Conservation (phyloP, 352 stramenopile genomes). For the Phytophthora vignae region DNA sequence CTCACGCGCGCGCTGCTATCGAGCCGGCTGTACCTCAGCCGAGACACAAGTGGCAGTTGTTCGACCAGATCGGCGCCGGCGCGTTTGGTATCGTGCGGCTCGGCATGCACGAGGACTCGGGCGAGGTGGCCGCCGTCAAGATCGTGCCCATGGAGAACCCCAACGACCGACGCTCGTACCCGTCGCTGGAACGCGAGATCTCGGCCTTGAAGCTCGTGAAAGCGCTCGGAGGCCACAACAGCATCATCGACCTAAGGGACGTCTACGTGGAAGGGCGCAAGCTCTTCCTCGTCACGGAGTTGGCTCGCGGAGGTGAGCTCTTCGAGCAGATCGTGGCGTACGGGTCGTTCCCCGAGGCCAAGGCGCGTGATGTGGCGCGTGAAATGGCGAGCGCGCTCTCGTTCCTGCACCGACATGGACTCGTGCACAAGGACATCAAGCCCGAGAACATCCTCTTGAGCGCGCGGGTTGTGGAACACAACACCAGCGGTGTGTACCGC, state of each 20-base stretch:
- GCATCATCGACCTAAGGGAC: conserved; percentile 87
- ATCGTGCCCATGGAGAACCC: conserved; percentile 52
- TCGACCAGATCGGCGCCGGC: conserved; percentile 75
- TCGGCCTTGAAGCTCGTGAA: conserved; percentile 77
- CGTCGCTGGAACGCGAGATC: conserved; percentile 74
- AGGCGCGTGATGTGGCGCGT: conserved; percentile 51
- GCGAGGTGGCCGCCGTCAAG: conserved; percentile 80
- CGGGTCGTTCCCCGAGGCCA: conserved; percentile 66
- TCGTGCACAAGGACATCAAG: conserved; percentile 88
- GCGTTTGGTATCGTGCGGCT: conserved; percentile 78
- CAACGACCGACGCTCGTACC: conserved; percentile 49
- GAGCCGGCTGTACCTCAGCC: conserved; percentile 25
- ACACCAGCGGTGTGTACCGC: conserved; percentile 17
- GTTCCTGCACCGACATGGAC: conserved; percentile 74
- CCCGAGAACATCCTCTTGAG: conserved; percentile 84
- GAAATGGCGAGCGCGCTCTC: conserved; percentile 72
- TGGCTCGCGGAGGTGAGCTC: conserved; percentile 88
- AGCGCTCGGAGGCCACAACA: conserved; percentile 79
- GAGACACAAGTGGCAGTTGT: conserved; percentile 61
- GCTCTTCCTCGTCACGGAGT: conserved; percentile 89
- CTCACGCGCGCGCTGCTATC: conserved; percentile 51
- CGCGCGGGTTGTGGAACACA: conserved; percentile 36
- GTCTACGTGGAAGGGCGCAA: conserved; percentile 83
- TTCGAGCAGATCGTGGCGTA: conserved; percentile 90
- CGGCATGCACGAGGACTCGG: conserved; percentile 72